Evolutionary conservation across 2,329 filamentous ascomycete species (phyloP).

Genomic region (Fusarium pseudonygamai): DNA sequence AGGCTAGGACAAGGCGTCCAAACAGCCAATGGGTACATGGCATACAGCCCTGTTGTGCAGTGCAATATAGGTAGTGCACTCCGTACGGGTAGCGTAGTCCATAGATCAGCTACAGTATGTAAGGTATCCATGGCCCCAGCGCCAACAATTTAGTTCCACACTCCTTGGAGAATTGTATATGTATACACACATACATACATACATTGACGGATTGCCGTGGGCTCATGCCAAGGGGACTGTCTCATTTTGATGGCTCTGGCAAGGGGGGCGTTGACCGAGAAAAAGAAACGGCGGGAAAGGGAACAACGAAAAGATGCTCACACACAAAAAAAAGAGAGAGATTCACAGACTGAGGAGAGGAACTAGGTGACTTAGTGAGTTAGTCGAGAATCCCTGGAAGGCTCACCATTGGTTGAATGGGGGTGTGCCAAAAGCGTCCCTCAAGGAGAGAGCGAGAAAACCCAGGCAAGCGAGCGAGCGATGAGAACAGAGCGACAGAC

Average conservation of each 20-base stretch:
- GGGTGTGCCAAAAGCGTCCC: conserved; percentile 5
- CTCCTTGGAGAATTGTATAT: conserved; percentile 1
- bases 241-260: conserved; percentile 38
- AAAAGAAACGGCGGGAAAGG: conserved; percentile 1
- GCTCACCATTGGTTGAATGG: conserved; percentile 7
- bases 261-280: conserved; percentile 24
- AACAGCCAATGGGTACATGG: conserved; percentile 12
- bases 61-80: conserved; percentile 6
- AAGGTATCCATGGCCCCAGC: not conserved
- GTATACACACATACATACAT: not conserved
- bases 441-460: not conserved
- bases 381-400: conserved; percentile 5
- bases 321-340: not conserved
- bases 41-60: conserved; percentile 1
- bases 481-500: not conserved
- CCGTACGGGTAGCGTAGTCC: not conserved
- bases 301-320: conserved; percentile 1
- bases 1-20: conserved; percentile 31
- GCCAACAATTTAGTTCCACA: conserved; percentile 15
- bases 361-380: not conserved
- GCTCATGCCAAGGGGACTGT: conserved; percentile 38
- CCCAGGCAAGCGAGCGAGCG: not conserved
- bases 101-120: not conserved
- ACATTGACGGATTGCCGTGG: conserved; percentile 39
- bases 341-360: not conserved